Conservation (phyloP, 2,329 filamentous ascomycete species). For the Aspergillus sp. region DNA sequence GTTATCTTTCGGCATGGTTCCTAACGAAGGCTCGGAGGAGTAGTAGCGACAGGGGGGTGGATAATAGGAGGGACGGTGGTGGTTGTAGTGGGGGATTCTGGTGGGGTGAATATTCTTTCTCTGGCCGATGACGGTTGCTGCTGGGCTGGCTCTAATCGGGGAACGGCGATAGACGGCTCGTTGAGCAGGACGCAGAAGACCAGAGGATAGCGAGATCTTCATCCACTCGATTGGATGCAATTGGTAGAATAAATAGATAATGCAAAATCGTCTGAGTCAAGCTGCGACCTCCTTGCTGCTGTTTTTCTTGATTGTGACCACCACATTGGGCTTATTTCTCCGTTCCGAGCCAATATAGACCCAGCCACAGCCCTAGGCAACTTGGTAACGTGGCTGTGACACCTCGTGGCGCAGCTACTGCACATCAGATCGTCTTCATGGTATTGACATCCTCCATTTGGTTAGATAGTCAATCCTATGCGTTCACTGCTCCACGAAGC, state of each 20-base stretch:
- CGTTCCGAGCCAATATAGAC: too few relatives aligned
- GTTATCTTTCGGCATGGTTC: conserved; percentile 18
- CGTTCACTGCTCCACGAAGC: too few relatives aligned
- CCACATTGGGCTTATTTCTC: too few relatives aligned
- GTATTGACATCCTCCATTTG: too few relatives aligned
- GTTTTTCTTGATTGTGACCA: not conserved
- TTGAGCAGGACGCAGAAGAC: conserved; percentile 21
- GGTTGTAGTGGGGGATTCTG: conserved; percentile 14
- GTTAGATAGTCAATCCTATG: too few relatives aligned
- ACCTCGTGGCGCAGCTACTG: too few relatives aligned
- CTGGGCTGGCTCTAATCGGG: conserved; percentile 2
- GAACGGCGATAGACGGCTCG: conserved; percentile 17
- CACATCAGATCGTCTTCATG: too few relatives aligned
- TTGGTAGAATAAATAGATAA: conserved; percentile 4
- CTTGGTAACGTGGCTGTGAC: too few relatives aligned
- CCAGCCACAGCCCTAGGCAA: too few relatives aligned
- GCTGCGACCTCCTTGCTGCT: not conserved
- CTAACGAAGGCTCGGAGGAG: conserved; percentile 4
- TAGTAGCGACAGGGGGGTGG: conserved; percentile 3
- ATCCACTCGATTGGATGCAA: conserved; percentile 18
- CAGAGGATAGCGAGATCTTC: conserved; percentile 18
- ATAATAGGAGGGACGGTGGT: conserved; percentile 6
- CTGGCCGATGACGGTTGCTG: conserved; percentile 1
- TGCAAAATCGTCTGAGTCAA: not conserved
- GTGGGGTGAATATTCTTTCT: conserved; percentile 2